Conservation (phyloP, 2,329 filamentous ascomycete species). For the Parascedosporium putredinis region DNA sequence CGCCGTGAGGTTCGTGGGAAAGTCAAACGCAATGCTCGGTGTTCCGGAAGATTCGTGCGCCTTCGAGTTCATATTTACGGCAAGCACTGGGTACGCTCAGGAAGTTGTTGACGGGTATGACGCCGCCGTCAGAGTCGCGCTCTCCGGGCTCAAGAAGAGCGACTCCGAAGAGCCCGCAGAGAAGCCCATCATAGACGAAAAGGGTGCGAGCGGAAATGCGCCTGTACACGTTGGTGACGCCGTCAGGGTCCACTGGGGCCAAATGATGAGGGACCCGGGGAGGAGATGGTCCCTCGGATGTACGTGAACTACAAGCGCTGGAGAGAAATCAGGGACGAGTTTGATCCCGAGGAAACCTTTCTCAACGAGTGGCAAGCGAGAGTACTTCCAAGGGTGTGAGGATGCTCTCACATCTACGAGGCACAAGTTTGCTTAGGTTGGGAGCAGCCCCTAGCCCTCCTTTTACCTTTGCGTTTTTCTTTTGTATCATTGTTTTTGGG, state of each 20-base stretch:
- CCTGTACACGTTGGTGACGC: not conserved
- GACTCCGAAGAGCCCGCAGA: not conserved
- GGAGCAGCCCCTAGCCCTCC: too few species aligned
- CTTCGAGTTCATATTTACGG: slow-evolving; percentile 9
- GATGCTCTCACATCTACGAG: too few species aligned
- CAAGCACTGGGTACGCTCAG: slow-evolving; percentile 5
- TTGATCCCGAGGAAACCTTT: slow-evolving; percentile 4
- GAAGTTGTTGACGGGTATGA: slow-evolving; percentile 7
- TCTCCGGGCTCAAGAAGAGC: not conserved
- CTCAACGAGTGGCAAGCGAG: slow-evolving; percentile 7
- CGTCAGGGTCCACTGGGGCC: slow-evolving; percentile 8
- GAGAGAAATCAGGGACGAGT: slow-evolving; percentile 5
- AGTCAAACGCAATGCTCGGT: slow-evolving; percentile 3
- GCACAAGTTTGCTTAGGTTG: too few species aligned
- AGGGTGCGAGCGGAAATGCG: not conserved
- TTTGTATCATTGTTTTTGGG: too few species aligned
- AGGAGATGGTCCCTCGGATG: slow-evolving; percentile 4
- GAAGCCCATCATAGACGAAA: too few species aligned
- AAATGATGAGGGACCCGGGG: slow-evolving; percentile 8
- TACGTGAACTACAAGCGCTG: slow-evolving; percentile 2
- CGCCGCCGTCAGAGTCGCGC: not conserved
- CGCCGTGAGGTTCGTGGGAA: slow-evolving; percentile 4
- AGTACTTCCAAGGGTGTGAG: slow-evolving; percentile 2
- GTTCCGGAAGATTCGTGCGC: slow-evolving; percentile 8
- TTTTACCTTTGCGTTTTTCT: too few species aligned